Conservation (phyloP, 768 basidiomycete genomes). For the Russula compacta region DNA sequence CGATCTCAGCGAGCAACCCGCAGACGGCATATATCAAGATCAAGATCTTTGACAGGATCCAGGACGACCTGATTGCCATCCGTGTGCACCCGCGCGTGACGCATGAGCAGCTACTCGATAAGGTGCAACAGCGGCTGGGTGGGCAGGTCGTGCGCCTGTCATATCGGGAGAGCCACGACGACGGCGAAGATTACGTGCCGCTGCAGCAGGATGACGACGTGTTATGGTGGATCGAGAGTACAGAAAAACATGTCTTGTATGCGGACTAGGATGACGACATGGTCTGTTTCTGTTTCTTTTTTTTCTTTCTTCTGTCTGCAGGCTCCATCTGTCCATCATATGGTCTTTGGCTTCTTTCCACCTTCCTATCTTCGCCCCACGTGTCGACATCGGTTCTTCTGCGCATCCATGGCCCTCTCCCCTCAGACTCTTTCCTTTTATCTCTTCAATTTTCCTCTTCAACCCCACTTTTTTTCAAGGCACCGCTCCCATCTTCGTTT, state of each 20-base stretch:
- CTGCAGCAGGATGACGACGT: slow-evolving; percentile 57
- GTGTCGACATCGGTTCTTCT: slow-evolving; percentile 6
- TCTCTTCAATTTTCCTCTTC: background rate
- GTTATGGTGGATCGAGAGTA: slow-evolving; percentile 62
- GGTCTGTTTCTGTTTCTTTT: background rate
- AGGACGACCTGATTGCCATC: slow-evolving; percentile 94
- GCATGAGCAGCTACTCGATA: slow-evolving; percentile 79
- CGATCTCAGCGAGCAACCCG: slow-evolving; percentile 68
- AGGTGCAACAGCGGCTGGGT: slow-evolving; percentile 82
- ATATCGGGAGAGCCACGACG: slow-evolving; percentile 65
- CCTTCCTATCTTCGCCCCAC: background rate
- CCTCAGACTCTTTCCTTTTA: background rate
- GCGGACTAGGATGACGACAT: slow-evolving; percentile 42
- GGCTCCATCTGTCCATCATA: slow-evolving; percentile 6
- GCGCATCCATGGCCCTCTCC: background rate
- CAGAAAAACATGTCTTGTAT: slow-evolving; percentile 78
- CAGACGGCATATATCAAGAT: slow-evolving; percentile 93
- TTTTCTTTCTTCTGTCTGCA: background rate
- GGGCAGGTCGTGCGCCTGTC: slow-evolving; percentile 56
- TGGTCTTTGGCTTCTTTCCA: background rate
- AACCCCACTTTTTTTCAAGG: background rate
- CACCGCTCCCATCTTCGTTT: slow-evolving; percentile 1
- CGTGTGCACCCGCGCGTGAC: slow-evolving; percentile 90
- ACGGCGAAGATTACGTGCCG: slow-evolving; percentile 54
- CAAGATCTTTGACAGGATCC: slow-evolving; percentile 90